A percentile compares a stretch with the other conserved stretches of the same genome.
Conservation (phyloP, 2,329 filamentous ascomycete genomes). For the Alternaria solani region DNA sequence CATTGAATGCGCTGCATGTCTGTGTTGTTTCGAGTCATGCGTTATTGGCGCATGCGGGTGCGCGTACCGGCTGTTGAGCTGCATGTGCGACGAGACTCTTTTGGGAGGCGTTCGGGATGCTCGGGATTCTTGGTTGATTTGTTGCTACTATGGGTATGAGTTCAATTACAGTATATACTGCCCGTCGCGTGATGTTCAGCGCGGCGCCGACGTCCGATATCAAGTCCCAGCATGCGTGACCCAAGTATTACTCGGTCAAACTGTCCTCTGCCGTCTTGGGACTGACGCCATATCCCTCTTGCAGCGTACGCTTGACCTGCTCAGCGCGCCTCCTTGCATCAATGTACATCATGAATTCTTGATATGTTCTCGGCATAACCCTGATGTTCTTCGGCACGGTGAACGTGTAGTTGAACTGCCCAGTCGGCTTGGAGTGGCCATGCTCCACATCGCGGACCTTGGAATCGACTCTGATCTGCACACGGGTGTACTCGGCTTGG, state of each 20-base stretch:
- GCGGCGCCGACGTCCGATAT: neutral
- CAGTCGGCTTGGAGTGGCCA: conserved; percentile 71
- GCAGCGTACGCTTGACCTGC: conserved; percentile 54
- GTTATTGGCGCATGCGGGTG: conserved; percentile 7
- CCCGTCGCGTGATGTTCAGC: neutral
- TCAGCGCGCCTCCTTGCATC: conserved; percentile 66
- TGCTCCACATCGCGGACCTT: conserved; percentile 78
- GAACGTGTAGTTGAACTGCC: conserved; percentile 80
- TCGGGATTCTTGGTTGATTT: neutral
- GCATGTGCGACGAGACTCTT: neutral
- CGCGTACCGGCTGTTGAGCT: neutral
- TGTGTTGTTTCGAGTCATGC: neutral
- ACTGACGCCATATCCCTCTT: conserved; percentile 39
- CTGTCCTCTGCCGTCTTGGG: conserved; percentile 46
- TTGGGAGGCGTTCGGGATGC: conserved; percentile 4
- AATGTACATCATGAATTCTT: conserved; percentile 71
- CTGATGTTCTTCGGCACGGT: conserved; percentile 69
- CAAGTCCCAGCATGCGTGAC: neutral
- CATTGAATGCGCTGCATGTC: neutral
- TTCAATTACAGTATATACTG: neutral
- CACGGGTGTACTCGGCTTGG: conserved; percentile 62
- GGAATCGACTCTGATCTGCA: conserved; percentile 75
- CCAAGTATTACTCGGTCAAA: conserved; percentile 43
- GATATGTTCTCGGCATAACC: conserved; percentile 70
- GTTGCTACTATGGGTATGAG: neutral